Percentiles rank a stretch among this genome's conserved stretches.
These are phyloP conservation scores for Sugiyamaella neomexicana DNA, from an alignment of 1,139 yeast genomes.

Conservation along the genomic window DNA sequence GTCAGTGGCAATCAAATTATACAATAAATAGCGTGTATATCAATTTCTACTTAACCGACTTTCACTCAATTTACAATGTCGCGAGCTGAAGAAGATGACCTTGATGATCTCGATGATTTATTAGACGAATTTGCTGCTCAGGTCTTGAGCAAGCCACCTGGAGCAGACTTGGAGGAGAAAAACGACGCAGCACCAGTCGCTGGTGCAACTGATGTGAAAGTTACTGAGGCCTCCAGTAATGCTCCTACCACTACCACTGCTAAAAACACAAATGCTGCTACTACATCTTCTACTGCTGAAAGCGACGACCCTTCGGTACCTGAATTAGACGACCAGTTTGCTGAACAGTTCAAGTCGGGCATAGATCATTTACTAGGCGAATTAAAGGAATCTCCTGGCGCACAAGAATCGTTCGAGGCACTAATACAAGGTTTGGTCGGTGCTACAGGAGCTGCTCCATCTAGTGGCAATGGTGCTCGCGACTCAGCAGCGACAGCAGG, in stretches of 20 bases:
- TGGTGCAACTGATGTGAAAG: background rate
- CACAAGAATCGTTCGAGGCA: conserved; percentile 56
- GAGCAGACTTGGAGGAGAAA: conserved; percentile 35
- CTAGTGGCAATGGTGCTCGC: too few relatives aligned
- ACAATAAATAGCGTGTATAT: background rate
- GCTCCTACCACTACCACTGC: background rate
- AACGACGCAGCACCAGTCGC: conserved; percentile 25
- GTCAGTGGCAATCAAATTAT: too few relatives aligned
- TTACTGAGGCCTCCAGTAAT: background rate
- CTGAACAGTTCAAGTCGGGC: conserved; percentile 40
- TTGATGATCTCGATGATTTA: conserved; percentile 46
- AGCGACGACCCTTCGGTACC: conserved; percentile 34
- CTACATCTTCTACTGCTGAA: background rate
- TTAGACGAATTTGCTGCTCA: conserved; percentile 61
- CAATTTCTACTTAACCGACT: background rate
- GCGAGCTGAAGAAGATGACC: conserved; percentile 38
- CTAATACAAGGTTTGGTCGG: conserved; percentile 51
- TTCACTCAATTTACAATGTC: conserved; percentile 5
- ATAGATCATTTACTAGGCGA: conserved; percentile 52
- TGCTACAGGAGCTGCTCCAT: conserved; percentile 37
- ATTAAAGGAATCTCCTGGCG: conserved; percentile 63
- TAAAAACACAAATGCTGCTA: background rate
- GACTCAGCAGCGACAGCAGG: conserved; percentile 18
- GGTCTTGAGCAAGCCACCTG: conserved; percentile 64
- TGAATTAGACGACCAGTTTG: conserved; percentile 51